These are phyloP conservation scores for Logfia minima DNA, from an alignment of 129 eudicot genomes.

Conservation along the genomic window DNA sequence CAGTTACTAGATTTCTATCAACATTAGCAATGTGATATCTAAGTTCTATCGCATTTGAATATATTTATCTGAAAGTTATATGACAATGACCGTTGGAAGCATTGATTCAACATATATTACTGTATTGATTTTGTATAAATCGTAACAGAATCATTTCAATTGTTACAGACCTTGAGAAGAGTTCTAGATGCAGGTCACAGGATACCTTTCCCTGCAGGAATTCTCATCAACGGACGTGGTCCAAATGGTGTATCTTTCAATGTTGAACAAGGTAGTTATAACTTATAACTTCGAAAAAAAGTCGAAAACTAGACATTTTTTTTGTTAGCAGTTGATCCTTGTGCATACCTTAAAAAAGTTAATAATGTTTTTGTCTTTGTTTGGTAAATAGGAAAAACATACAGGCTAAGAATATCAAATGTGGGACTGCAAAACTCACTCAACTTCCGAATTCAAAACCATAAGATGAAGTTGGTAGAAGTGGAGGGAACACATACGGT, in stretches of 20 bases:
- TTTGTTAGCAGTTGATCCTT: background rate
- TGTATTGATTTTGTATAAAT: background rate
- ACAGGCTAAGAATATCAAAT: conserved; percentile 57
- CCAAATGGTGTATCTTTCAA: conserved; percentile 55
- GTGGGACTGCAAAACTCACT: conserved; percentile 52
- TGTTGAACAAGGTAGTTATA: conserved; percentile 69
- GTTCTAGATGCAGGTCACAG: conserved; percentile 71
- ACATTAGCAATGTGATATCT: background rate
- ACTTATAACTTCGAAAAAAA: background rate
- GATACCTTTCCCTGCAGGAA: conserved; percentile 66
- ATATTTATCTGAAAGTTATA: background rate
- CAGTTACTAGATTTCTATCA: background rate
- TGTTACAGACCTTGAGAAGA: conserved; percentile 50
- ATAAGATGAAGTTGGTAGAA: conserved; percentile 55
- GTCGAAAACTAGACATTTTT: background rate
- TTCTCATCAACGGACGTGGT: conserved; percentile 93
- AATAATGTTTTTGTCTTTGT: background rate
- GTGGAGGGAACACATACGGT: conserved; percentile 59
- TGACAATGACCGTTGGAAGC: background rate
- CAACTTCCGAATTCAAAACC: conserved; percentile 57
- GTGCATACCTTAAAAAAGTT: background rate
- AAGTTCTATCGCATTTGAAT: background rate
- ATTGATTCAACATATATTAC: background rate
- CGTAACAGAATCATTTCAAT: conserved; percentile 17
- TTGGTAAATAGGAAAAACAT: conserved; percentile 45